Base-by-base conservation (phyloP, 192 early-diverging fungal genomes). In the Rhizoclosmatium sp. region DNA sequence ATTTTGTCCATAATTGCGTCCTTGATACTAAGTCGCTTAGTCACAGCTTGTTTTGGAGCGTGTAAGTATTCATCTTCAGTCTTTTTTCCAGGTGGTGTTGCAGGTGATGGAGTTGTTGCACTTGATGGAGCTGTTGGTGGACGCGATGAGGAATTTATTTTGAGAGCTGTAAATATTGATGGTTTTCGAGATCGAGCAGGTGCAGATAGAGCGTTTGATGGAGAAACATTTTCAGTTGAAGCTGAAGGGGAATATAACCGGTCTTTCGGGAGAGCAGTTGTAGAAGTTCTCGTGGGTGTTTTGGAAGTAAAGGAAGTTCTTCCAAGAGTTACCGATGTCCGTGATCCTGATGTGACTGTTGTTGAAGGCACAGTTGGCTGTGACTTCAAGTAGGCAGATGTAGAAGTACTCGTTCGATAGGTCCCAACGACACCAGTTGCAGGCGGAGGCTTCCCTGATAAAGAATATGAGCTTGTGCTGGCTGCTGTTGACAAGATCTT, bases 1-100 rank as follows among this genome's bases (percentile, higher is more conserved):
- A 75, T 44, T 64, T 64, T 75, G 9, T 64, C 73, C 16, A 75
- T 58, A 39, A 75, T 75, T 21, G 41, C 46, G 39, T 64, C 73
- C 44, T 51, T 44, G 4, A 75, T n/a, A 64, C 73, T 75, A 9
- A 60, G 39, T 39, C 70, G 14, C 39, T 71, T 71, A 16, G 48
- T 69, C 16, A 54, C 16, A 12, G 5, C 16, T 42, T 47, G 67
- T 45, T 69, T 40, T 47, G 40, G 46, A 44, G 67, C 46, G 67
- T 19, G 2, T 3, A 41, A 47, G 16, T 45, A 16, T 0, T 69
- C 67, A 44, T 75, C 61, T n/a, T 64, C 59, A 46, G 73, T 62
- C 19, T 69, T 69, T 69, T 54, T 54, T 16, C 51, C 51, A 54
- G 51, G 5, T 54, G 51, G 5, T 7, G 51, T 12, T 12, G 51